phyloP scores from a whole-genome alignment of 768 basidiomycete species.

The Kwoniella mangroviensis region DNA sequence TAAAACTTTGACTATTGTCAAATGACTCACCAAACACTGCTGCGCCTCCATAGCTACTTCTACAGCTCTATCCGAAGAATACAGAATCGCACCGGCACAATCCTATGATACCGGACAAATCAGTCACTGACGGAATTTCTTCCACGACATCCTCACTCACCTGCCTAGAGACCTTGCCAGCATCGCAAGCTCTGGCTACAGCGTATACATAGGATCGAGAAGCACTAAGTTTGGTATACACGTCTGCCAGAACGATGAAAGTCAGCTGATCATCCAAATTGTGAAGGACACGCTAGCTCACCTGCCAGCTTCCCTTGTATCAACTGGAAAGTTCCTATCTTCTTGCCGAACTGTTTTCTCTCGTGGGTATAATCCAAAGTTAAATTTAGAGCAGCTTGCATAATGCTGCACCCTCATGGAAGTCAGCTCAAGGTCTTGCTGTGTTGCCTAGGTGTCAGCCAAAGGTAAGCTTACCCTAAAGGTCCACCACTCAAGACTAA shows the following conservation, averaged over 20 bases:
- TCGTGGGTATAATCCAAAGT: constrained; percentile 78
- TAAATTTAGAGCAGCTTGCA: constrained; percentile 91
- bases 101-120: constrained; percentile 64
- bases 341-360: constrained; percentile 85
- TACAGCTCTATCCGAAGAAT: constrained; percentile 88
- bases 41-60: constrained; percentile 89
- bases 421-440: no score
- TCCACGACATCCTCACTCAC: constrained; percentile 29
- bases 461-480: constrained; percentile 73
- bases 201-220: constrained; percentile 90
- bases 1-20: neutral
- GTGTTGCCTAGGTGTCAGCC: no score
- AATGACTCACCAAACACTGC: constrained; percentile 73
- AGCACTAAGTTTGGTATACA: constrained; percentile 91
- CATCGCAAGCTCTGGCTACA: constrained; percentile 85
- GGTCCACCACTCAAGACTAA: constrained; percentile 91
- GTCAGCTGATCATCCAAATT: neutral
- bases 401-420: constrained; percentile 63
- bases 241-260: no score
- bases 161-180: constrained; percentile 52
- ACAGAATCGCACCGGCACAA: constrained; percentile 91
- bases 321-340: constrained; percentile 87
- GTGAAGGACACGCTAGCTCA: constrained; percentile 28
- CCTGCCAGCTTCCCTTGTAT: constrained; percentile 78
- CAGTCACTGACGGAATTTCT: no score